Percentiles rank a stretch among this genome's conserved stretches.
These are phyloP conservation scores for Hypoxylon sp. DNA, from an alignment of 2,329 filamentous ascomycete species.

Conservation along the genomic window DNA sequence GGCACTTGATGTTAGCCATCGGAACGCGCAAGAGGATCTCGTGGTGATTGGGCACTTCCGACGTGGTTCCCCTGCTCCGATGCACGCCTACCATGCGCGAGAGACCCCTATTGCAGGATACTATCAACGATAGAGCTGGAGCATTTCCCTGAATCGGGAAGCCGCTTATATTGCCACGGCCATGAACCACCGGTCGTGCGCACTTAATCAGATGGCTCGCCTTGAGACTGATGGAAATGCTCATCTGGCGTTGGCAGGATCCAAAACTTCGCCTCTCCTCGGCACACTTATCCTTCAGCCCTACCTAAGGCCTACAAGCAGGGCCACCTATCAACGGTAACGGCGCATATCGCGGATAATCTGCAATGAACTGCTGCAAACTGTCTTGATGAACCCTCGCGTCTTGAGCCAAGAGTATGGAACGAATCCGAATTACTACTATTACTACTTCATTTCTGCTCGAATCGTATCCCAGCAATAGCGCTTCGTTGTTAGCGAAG, in stretches of 20 bases:
- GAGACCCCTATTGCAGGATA: slow-evolving; percentile 29
- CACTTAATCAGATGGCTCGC: slow-evolving; percentile 1
- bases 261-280: slow-evolving; percentile 18
- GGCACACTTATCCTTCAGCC: slow-evolving; percentile 20
- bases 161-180: slow-evolving; percentile 6
- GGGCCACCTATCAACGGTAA: slow-evolving; percentile 22
- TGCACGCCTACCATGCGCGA: slow-evolving; percentile 7
- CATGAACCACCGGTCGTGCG: slow-evolving; percentile 19
- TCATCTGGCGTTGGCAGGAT: slow-evolving; percentile 19
- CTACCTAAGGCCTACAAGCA: slow-evolving; percentile 11
- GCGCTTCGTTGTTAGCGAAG: slow-evolving; percentile 1
- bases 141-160: slow-evolving; percentile 24
- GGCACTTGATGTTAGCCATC: slow-evolving; percentile 26
- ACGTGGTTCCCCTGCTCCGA: slow-evolving; percentile 17
- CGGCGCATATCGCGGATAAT: slow-evolving; percentile 23
- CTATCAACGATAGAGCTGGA: slow-evolving; percentile 5
- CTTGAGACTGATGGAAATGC: slow-evolving; percentile 1
- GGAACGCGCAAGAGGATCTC: slow-evolving; percentile 16
- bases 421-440: not conserved
- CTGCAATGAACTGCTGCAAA: slow-evolving; percentile 19
- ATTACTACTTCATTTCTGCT: slow-evolving; percentile 11
- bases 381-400: slow-evolving; percentile 15
- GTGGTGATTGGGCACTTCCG: slow-evolving; percentile 12
- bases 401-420: slow-evolving; percentile 12
- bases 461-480: slow-evolving; percentile 10